Percentiles rank a stretch among this genome's conserved stretches.
These are phyloP conservation scores for Ustilago nuda DNA, from an alignment of 1,284 basidiomycete species.

Conservation along the genomic window DNA sequence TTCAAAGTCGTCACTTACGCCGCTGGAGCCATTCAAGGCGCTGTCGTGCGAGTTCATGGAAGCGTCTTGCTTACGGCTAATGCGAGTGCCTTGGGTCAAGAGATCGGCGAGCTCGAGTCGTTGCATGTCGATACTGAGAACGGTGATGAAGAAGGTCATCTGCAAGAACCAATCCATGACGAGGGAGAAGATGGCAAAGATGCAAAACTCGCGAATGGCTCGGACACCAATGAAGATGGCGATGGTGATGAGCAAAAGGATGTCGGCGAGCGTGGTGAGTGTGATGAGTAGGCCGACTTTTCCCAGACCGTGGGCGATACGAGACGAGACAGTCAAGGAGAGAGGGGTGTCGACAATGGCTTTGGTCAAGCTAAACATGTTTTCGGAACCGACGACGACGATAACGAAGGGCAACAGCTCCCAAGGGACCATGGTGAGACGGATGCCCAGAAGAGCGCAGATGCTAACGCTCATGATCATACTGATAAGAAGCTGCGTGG, in stretches of 20 bases:
- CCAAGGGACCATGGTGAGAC: constrained; percentile 88
- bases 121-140: constrained; percentile 89
- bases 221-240: constrained; percentile 79
- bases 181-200: constrained; percentile 91
- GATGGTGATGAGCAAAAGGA: constrained; percentile 82
- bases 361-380: constrained; percentile 92
- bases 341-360: constrained; percentile 91
- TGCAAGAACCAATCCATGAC: constrained; percentile 96
- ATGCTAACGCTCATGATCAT: constrained; percentile 93
- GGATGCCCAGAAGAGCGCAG: constrained; percentile 84
- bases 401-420: constrained; percentile 90
- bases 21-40: constrained; percentile 6
- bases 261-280: constrained; percentile 88
- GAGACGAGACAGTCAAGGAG: constrained; percentile 87
- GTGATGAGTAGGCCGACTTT: constrained; percentile 90
- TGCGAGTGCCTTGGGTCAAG: constrained; percentile 51
- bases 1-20: constrained; percentile 17
- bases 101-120: constrained; percentile 75
- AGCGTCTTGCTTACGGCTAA: constrained; percentile 30
- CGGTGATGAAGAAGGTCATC: constrained; percentile 90
- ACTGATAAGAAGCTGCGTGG: constrained; percentile 89
- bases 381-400: constrained; percentile 94
- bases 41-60: constrained; percentile 16
- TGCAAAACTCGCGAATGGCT: constrained; percentile 91
- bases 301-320: constrained; percentile 88